These are phyloP conservation scores for Pyricularia sp. DNA, from an alignment of 2,329 filamentous ascomycete genomes.

Conservation along the genomic window DNA sequence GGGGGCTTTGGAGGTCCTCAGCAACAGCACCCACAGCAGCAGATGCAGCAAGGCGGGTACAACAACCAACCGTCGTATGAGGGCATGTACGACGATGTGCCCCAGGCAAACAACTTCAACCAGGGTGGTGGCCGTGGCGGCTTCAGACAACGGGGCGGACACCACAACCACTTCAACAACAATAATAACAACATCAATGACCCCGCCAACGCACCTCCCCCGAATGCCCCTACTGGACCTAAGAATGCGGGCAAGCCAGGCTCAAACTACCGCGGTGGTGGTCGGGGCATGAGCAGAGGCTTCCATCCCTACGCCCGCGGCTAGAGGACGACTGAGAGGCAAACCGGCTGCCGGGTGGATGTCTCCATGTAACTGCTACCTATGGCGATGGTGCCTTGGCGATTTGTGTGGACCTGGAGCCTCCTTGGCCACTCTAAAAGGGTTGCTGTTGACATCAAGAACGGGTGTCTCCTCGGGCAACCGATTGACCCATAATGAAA, in stretches of 20 bases:
- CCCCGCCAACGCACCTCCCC: conserved; percentile 54
- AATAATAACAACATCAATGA: conserved; percentile 23
- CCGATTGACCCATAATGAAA: too few species aligned
- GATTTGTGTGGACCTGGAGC: too few species aligned
- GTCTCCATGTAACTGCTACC: not conserved
- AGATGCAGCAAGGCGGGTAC: conserved; percentile 20
- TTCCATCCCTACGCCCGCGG: conserved; percentile 63
- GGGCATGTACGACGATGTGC: conserved; percentile 96
- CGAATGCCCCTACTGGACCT: conserved; percentile 85
- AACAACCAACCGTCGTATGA: conserved; percentile 69
- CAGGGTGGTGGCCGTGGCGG: conserved; percentile 31
- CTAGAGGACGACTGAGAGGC: conserved; percentile 8
- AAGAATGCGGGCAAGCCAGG: conserved; percentile 91
- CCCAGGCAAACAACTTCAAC: conserved; percentile 59
- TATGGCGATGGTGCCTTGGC: not conserved
- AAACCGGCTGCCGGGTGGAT: not conserved
- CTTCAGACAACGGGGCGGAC: conserved; percentile 22
- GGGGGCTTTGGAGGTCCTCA: conserved; percentile 12
- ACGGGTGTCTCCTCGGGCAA: too few species aligned
- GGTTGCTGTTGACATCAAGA: not conserved
- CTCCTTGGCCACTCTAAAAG: not conserved
- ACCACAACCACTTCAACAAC: conserved; percentile 18
- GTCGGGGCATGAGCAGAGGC: conserved; percentile 63
- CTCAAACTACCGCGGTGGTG: conserved; percentile 87
- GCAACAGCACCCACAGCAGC: conserved; percentile 17